phyloP scores from a whole-genome alignment of 2,329 filamentous ascomycete species.

The Fragosphaeria purpurea region DNA sequence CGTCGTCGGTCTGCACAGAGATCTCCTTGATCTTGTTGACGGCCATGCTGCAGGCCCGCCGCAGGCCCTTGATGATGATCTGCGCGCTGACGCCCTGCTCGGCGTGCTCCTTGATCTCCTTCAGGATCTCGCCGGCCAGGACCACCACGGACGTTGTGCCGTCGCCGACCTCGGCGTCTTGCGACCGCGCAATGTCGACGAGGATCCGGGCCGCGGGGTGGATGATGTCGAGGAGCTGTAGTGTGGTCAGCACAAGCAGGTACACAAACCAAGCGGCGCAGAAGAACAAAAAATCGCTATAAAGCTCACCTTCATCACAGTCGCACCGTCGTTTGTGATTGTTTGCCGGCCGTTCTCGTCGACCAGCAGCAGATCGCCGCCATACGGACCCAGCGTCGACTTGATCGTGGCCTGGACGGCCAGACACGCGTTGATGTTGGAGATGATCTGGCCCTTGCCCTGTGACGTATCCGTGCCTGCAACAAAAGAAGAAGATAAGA shows the following conservation, averaged over 20 bases:
- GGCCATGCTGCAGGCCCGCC: slow-evolving; percentile 78
- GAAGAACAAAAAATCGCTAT: too few species aligned
- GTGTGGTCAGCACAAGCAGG: too few species aligned
- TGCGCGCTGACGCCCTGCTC: slow-evolving; percentile 96
- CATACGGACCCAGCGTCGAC: slow-evolving; percentile 90
- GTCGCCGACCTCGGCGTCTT: slow-evolving; percentile 98
- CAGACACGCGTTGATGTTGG: slow-evolving; percentile 97
- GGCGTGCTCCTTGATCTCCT: slow-evolving; percentile 91
- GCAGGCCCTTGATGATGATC: slow-evolving; percentile 91
- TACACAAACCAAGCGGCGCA: too few species aligned
- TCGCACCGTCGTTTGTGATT: slow-evolving; percentile 98
- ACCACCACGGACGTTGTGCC: slow-evolving; percentile 97
- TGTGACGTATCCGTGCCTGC: slow-evolving; percentile 94
- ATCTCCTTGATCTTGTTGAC: slow-evolving; percentile 99
- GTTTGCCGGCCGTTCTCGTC: slow-evolving; percentile 93
- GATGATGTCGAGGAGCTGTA: slow-evolving; percentile 88
- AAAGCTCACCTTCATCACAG: slow-evolving; percentile 80
- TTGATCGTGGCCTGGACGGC: slow-evolving; percentile 94
- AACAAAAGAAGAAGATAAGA: slow-evolving; percentile 11
- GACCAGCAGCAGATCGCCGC: slow-evolving; percentile 90
- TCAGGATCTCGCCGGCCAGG: slow-evolving; percentile 91
- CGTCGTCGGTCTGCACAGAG: slow-evolving; percentile 72
- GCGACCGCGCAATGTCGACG: slow-evolving; percentile 94
- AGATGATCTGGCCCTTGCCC: slow-evolving; percentile 90
- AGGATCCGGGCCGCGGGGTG: slow-evolving; percentile 95